Evolutionary conservation across 306 rosid species (phyloP), one percentile per base, ranked within the genome.

Genomic region (Medicago ruthenica): DNA sequence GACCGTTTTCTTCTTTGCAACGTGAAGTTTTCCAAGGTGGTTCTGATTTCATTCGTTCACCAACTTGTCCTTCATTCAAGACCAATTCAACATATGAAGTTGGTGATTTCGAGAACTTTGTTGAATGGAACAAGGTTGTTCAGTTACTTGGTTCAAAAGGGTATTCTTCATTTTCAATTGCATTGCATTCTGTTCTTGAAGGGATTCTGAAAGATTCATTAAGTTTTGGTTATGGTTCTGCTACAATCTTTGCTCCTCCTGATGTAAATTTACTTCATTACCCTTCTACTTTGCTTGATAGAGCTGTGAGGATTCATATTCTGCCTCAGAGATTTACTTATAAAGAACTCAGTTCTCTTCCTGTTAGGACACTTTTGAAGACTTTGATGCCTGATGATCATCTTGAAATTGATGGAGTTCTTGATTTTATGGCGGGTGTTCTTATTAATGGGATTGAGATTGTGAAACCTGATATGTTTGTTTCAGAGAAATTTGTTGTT

Each of bases 231-330:
- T 81, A 78, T 79, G 68, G 6, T 40, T 84, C 86, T 1, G 80
- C 44, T 1, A 93, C 98, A 1, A 66, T 93, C 9, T 93, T 91
- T 42, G 92, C 88, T 48, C 98, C 98, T 17, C 90, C 86, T 8
- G 88, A 83, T 70, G 76, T 89, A 63, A 57, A 67, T 8, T 17
- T 87, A 1, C 58, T 85, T 0, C 80, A 83, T 17, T 40, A 70
- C 72, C 83, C 91, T 66, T 73, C 80, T 0, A 42, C 67, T 9
- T 51, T 84, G 66, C 88, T 91, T 70, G 76, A 83, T 54, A 85
- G 81, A 70, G 73, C 83, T 3, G 93, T 93, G 84, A 85, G 90
- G 83, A 47, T 91, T 58, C 98, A 93, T 34, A 81, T 93, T 2
- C 81, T 93, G 48, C 91, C 97, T n/a, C 85, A 76, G 75, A 89